Evolutionary conservation across 2,329 filamentous ascomycete genomes (phyloP), one percentile per base, ranked within the genome.

Genomic region (Aspergillus eucalypticola): DNA sequence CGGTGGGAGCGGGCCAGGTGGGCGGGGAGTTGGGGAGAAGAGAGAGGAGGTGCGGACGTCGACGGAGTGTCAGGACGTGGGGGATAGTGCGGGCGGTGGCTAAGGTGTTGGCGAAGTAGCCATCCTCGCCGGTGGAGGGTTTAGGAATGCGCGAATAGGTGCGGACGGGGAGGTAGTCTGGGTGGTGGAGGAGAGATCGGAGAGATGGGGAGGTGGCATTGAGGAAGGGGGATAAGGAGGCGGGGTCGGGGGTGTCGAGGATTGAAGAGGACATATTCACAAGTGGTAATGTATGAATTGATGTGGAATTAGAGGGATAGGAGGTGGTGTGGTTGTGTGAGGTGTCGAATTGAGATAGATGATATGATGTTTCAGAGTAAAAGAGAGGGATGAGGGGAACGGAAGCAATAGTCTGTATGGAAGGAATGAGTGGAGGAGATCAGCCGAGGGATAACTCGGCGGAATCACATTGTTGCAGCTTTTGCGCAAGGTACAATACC

Each of bases 121-220:
- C 73, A 58, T 81, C 78, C 71, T 81, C 79, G 49, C 78, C 77
- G 8, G 72, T 72, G 35, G 68, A 61, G 8, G 72, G 69, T 61
- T 81, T 80, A 63, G 70, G 64, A 10, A 68, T 68, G 10, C 79
- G 75, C 2, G 77, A 77, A 61, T 73, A 75, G 49, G 77, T 79
- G 46, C 69, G 67, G 56, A 79, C 74, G 29, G 74, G 64, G 49
- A 66, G 69, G 67, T 79, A 79, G 60, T 74, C 69, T 19, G 71
- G 61, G 17, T 71, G 70, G 46, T 71, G 64, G 55, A 78, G 67
- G 27, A 75, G 67, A 21, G 25, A 38, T 29, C n/a, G 51, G 17
- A 44, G 27, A n/a, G 23, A 42, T 13, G 46, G 23, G 19, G 48
- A 51, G 48, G 48, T 15, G 48, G 27, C 15, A 10, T 25, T n/a